Conservation (phyloP, 768 basidiomycete genomes). For the Lanmaoa rubissima region DNA sequence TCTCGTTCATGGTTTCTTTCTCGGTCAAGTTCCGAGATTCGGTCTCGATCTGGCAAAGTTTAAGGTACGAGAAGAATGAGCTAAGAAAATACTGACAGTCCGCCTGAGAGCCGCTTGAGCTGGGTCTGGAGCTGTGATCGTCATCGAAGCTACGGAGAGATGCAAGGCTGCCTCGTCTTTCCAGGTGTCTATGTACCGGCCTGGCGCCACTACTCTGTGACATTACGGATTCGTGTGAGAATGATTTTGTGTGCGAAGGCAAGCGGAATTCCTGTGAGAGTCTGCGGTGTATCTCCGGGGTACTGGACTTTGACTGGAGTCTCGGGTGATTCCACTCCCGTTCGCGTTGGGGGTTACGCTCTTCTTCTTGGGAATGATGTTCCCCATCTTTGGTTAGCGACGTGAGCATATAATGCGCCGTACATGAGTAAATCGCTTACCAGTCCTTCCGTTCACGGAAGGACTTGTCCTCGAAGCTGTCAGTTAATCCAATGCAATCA, state of each 20-base stretch:
- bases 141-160: conserved; percentile 45
- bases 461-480: conserved; percentile 33
- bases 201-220: conserved; percentile 9
- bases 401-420: conserved; percentile 1
- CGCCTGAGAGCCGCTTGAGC: conserved; percentile 48
- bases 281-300: conserved; percentile 26
- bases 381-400: conserved; percentile 24
- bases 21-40: conserved; percentile 38
- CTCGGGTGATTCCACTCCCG: conserved; percentile 46
- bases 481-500: conserved; percentile 1
- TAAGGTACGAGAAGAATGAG: not conserved
- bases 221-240: conserved; percentile 16
- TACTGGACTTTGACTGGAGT: conserved; percentile 22
- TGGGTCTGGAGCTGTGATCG: conserved; percentile 40
- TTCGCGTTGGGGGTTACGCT: conserved; percentile 42
- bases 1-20: conserved; percentile 50
- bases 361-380: conserved; percentile 30
- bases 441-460: conserved; percentile 10
- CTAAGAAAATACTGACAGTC: conserved; percentile 42
- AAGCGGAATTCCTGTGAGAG: conserved; percentile 29
- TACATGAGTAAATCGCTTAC: conserved; percentile 23
- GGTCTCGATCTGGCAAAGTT: conserved; percentile 43
- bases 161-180: conserved; percentile 37
- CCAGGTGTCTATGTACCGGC: conserved; percentile 8
- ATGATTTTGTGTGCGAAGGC: conserved; percentile 21